Conservation (phyloP, 352 stramenopile species). For the Globisporangium okanoganense region DNA sequence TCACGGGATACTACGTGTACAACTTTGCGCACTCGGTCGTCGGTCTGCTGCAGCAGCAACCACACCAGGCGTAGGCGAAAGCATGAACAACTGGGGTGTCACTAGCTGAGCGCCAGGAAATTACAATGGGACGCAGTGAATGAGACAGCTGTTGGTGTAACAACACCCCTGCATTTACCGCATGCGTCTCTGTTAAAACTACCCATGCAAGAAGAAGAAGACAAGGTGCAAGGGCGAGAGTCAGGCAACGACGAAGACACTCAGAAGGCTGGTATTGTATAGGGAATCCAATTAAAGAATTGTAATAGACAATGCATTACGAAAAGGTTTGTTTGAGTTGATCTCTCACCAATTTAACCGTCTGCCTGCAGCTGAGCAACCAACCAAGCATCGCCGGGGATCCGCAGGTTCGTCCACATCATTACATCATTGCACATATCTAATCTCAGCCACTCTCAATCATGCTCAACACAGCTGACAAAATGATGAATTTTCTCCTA, state of each 20-base stretch:
- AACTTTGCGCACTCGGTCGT: slow-evolving; percentile 45
- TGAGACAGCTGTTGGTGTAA: too few relatives aligned
- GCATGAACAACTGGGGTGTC: too few relatives aligned
- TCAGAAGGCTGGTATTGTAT: slow-evolving; percentile 4
- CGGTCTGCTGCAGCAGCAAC: slow-evolving; percentile 34
- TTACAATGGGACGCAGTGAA: too few relatives aligned
- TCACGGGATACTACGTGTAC: slow-evolving; percentile 79
- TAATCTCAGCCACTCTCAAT: not conserved
- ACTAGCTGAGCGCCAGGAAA: not conserved
- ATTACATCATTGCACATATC: not conserved
- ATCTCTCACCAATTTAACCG: not conserved
- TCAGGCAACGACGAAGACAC: not conserved
- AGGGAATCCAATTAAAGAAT: slow-evolving; percentile 5
- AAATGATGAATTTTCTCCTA: not conserved
- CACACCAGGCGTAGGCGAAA: not conserved
- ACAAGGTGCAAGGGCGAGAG: not conserved
- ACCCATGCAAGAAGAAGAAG: not conserved
- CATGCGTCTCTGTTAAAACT: too few relatives aligned
- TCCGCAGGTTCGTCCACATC: not conserved
- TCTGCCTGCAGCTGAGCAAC: not conserved
- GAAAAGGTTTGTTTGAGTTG: slow-evolving; percentile 1
- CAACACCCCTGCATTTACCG: too few relatives aligned
- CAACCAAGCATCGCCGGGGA: not conserved
- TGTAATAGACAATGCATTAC: slow-evolving; percentile 6
- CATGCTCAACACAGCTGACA: not conserved